A percentile compares a stretch with the other conserved stretches of the same genome.
phyloP scores from a whole-genome alignment of 1,284 basidiomycete species.

The Ganoderma lucidum region DNA sequence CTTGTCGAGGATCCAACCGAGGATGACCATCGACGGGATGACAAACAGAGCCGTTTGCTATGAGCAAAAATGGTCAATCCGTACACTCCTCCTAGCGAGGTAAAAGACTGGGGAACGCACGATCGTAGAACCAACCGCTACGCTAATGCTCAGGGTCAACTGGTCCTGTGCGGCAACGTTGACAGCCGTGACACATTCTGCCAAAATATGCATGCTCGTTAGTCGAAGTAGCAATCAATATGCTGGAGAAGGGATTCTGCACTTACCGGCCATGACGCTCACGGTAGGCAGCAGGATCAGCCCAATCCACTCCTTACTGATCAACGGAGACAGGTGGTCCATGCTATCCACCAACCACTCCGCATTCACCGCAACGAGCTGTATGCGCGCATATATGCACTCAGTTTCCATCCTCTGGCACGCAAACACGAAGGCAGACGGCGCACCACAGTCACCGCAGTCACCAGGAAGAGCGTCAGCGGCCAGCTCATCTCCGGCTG shows the following conservation, averaged over 20 bases:
- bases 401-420: background rate
- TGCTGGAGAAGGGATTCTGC: conserved; percentile 4
- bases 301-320: conserved; percentile 83
- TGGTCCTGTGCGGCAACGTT: conserved; percentile 85
- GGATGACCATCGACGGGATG: conserved; percentile 76
- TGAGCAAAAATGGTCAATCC: background rate
- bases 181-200: conserved; percentile 80
- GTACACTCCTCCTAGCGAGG: background rate
- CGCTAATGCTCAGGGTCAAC: conserved; percentile 77
- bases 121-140: conserved; percentile 91
- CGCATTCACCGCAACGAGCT: conserved; percentile 78
- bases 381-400: conserved; percentile 8
- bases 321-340: conserved; percentile 64
- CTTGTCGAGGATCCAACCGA: conserved; percentile 75
- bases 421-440: background rate
- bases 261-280: conserved; percentile 77
- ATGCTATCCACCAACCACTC: conserved; percentile 88
- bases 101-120: conserved; percentile 50
- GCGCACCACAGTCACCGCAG: conserved; percentile 71
- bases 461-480: conserved; percentile 64
- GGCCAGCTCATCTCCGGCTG: conserved; percentile 62
- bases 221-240: background rate
- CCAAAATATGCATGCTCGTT: background rate
- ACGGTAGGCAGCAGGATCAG: conserved; percentile 89
- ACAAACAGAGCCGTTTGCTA: conserved; percentile 92